phyloP scores from a whole-genome alignment of 2,329 filamentous ascomycete genomes.

The Magnaporthiopsis rhizophila region DNA sequence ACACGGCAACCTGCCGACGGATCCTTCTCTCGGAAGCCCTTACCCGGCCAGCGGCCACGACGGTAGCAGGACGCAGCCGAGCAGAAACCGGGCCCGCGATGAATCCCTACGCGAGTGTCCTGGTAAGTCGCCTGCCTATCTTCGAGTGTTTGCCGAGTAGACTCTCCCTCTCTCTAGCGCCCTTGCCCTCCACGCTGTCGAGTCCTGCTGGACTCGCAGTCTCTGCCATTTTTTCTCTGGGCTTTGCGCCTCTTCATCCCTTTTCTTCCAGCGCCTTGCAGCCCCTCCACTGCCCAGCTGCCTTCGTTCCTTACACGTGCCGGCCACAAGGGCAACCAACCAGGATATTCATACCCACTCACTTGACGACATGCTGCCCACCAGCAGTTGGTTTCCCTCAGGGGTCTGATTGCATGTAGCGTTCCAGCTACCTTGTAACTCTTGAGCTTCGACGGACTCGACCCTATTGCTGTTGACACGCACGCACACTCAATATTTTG shows the following conservation, averaged over 20 bases:
- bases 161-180: no score
- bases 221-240: no score
- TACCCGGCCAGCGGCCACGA: background rate
- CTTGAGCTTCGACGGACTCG: background rate
- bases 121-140: background rate
- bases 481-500: background rate
- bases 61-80: background rate
- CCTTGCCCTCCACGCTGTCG: background rate
- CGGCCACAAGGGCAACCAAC: background rate
- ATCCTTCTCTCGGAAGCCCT: background rate
- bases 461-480: background rate
- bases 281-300: background rate
- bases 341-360: background rate
- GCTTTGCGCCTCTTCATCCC: background rate
- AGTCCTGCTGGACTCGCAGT: no score
- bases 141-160: background rate
- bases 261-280: background rate
- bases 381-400: background rate
- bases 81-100: background rate
- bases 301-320: background rate
- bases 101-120: background rate
- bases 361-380: background rate
- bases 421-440: background rate
- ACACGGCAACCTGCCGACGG: background rate
- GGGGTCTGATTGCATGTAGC: background rate